Evolutionary conservation across 2,329 filamentous ascomycete genomes (phyloP), one percentile per base, ranked within the genome.

Genomic region (Colletotrichum aenigma): DNA sequence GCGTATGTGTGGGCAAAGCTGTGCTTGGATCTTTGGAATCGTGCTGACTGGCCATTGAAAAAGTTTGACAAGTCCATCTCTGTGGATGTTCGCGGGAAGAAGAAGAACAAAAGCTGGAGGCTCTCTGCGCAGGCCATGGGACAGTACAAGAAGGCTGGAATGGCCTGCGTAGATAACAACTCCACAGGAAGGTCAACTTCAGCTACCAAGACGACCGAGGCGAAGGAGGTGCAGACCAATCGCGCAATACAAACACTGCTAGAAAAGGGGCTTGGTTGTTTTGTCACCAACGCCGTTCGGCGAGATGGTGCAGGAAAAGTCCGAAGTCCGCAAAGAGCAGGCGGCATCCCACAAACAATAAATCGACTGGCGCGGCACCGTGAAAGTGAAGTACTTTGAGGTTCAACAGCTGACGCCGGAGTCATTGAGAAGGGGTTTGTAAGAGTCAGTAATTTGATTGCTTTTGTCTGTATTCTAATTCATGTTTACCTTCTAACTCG

Each of bases 41-140:
- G 8, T n/a, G 38, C 8, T n/a, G 18, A 43, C 0, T 18, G 8
- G 38, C 0, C 0, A n/a, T n/a, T 3, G 18, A n/a, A 3, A 4
- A 18, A n/a, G 6, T n/a, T 43, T 10, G 38, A 12, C 0, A n/a
- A 43, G 38, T 6, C 5, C 0, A 6, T n/a, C 4, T 12, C 18
- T 43, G 36, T 18, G 36, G 4, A 3, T 43, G 16, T 43, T 18
- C 36, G 5, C 16, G 18, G 18, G 18, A 6, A 3, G 38, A n/a
- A 3, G 16, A 6, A n/a, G 38, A 10, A 3, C 0, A 43, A 10
- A 43, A 1, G 38, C 38, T 1, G 16, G 16, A 43, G 16, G 36
- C 36, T 18, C 36, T 18, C 36, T 43, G 16, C 16, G 18, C 0
- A 43, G 38, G 38, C 18, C 18, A 43, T 43, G 9, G 18, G 38